Percentiles rank a stretch among this genome's conserved stretches.
These are phyloP conservation scores for Rhizophagus sp. DNA, from an alignment of 192 early-diverging fungal species.

Conservation along the genomic window DNA sequence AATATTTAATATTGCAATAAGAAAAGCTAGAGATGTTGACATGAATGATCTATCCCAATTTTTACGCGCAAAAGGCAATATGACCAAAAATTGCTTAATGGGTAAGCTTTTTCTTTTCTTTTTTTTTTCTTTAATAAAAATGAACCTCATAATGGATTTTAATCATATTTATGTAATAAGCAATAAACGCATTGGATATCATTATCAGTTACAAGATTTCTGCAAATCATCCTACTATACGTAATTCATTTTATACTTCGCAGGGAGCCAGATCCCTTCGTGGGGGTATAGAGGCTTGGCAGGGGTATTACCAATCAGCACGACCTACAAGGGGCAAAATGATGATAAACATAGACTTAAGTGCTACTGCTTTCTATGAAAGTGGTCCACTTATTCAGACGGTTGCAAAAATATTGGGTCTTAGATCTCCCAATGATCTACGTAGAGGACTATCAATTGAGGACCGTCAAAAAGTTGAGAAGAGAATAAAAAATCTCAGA, in stretches of 20 bases:
- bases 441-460: slow-evolving; percentile 43
- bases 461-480: slow-evolving; percentile 47
- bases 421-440: slow-evolving; percentile 58
- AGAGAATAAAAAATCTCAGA: slow-evolving; percentile 53
- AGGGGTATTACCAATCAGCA: slow-evolving; percentile 90
- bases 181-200: slow-evolving; percentile 73
- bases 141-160: neutral
- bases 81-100: slow-evolving; percentile 41
- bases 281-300: slow-evolving; percentile 88
- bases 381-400: slow-evolving; percentile 53
- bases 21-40: slow-evolving; percentile 59
- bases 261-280: slow-evolving; percentile 42
- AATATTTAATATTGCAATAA: slow-evolving; percentile 64
- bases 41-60: slow-evolving; percentile 59
- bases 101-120: neutral
- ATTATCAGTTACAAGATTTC: slow-evolving; percentile 78
- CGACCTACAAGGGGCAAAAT: slow-evolving; percentile 53
- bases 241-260: slow-evolving; percentile 88
- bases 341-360: slow-evolving; percentile 71
- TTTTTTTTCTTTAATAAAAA: neutral
- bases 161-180: slow-evolving; percentile 1
- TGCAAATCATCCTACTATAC: slow-evolving; percentile 70
- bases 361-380: slow-evolving; percentile 65
- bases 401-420: too few species aligned
- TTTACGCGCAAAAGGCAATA: slow-evolving; percentile 46